Conservation (phyloP, 371 early-diverging fungal species). For the Mortierella sp. region DNA sequence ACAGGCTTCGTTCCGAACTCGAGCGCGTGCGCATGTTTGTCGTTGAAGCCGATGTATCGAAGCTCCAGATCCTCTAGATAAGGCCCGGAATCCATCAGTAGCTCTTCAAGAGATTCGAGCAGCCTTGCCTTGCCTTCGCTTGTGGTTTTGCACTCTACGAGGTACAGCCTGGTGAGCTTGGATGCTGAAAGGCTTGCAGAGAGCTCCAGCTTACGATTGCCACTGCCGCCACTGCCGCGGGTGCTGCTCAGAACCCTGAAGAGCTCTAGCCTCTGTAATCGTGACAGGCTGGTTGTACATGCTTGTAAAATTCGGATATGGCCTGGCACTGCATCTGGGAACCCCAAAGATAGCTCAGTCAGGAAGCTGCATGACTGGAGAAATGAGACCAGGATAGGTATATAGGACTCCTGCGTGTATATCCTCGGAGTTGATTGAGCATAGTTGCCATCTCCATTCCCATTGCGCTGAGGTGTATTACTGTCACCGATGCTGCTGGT, state of each 20-base stretch:
- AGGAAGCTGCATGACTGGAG: constrained; percentile 22
- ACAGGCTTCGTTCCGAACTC: constrained; percentile 41
- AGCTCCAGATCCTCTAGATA: constrained; percentile 43
- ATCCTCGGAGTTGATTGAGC: not conserved
- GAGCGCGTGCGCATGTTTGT: constrained; percentile 45
- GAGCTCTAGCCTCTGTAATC: constrained; percentile 28
- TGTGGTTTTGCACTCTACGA: constrained; percentile 33
- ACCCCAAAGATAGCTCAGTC: constrained; percentile 33
- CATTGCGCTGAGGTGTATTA: too few species aligned
- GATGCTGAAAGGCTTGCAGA: constrained; percentile 28
- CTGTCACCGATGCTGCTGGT: constrained; percentile 5
- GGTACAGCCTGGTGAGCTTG: constrained; percentile 19
- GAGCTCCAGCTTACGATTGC: constrained; percentile 38
- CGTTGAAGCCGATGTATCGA: constrained; percentile 42
- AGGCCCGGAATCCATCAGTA: constrained; percentile 32
- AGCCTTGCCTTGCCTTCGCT: constrained; percentile 21
- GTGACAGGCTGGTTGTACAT: constrained; percentile 12
- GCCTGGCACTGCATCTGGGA: constrained; percentile 37
- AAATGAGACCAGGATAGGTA: constrained; percentile 30
- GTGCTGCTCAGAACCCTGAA: constrained; percentile 17
- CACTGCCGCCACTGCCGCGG: not conserved
- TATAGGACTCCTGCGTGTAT: constrained; percentile 21
- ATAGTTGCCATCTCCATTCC: not conserved
- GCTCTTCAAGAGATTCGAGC: constrained; percentile 38
- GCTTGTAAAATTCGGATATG: constrained; percentile 45